Evolutionary conservation across 139 green algal genomes (phyloP).

Genomic region (Micractinium conductrix): DNA sequence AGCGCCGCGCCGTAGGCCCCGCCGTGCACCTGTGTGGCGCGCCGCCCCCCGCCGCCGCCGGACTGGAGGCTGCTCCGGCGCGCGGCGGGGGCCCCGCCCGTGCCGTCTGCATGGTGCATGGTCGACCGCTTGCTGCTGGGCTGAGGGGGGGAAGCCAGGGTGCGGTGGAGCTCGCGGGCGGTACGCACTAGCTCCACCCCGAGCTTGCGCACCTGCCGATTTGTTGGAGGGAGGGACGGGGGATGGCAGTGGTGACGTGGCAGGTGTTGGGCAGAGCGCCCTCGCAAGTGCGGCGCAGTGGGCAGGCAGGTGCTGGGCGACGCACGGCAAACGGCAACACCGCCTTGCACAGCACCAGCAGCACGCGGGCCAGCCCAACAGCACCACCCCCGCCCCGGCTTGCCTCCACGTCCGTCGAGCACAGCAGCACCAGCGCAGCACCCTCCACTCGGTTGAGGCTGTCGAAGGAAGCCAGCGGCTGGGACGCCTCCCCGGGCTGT

Average conservation of each 20-base stretch:
- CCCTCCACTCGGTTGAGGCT: constrained; percentile 38
- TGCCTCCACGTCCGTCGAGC: constrained; percentile 25
- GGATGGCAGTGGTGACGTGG: too few relatives aligned
- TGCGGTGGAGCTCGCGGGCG: constrained; percentile 49
- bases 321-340: too few relatives aligned
- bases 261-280: background rate
- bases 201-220: constrained; percentile 48
- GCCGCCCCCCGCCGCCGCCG: background rate
- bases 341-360: background rate
- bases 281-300: too few relatives aligned
- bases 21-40: background rate
- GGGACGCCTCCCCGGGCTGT: background rate
- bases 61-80: background rate
- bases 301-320: background rate
- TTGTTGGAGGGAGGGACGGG: too few relatives aligned
- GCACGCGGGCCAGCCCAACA: background rate
- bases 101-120: background rate
- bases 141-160: constrained; percentile 17
- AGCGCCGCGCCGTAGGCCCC: too few relatives aligned
- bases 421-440: constrained; percentile 35
- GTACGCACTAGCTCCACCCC: constrained; percentile 52
- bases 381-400: background rate
- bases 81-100: background rate
- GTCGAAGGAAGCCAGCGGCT: constrained; percentile 13
- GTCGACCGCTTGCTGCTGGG: constrained; percentile 28